A percentile compares a stretch with the other conserved stretches of the same genome.
phyloP scores from a whole-genome alignment of 164 flowering plant species.

The Stephania japonica region DNA sequence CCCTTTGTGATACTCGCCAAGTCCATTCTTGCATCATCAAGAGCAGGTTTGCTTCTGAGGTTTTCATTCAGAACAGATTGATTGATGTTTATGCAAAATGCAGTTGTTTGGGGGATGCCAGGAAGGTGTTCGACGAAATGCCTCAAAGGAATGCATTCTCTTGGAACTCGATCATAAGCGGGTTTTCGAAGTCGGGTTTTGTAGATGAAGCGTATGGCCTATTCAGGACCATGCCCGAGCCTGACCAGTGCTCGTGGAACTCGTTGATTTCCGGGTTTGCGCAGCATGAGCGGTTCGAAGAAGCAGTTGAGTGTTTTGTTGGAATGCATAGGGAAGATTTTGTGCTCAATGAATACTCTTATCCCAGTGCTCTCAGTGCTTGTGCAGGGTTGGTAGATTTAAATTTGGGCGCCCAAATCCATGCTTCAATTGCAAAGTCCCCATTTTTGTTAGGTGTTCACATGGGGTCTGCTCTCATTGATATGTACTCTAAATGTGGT shows the following conservation, averaged over 20 bases:
- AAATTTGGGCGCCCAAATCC: constrained; percentile 5
- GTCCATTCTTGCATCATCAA: constrained; percentile 7
- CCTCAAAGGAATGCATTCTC: neutral
- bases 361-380: constrained; percentile 8
- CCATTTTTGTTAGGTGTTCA: constrained; percentile 6
- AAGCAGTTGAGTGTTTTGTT: constrained; percentile 3
- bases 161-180: neutral
- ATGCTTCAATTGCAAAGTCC: constrained; percentile 9
- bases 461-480: constrained; percentile 9
- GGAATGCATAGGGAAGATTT: constrained; percentile 11
- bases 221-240: neutral
- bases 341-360: constrained; percentile 9
- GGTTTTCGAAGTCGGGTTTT: neutral
- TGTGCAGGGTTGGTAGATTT: constrained; percentile 4
- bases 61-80: constrained; percentile 4
- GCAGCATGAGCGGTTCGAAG: constrained; percentile 2
- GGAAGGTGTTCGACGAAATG: neutral
- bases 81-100: constrained; percentile 9
- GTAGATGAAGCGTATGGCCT: neutral
- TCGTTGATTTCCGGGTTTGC: constrained; percentile 13
- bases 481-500: constrained; percentile 10
- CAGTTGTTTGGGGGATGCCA: constrained; percentile 2
- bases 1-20: neutral
- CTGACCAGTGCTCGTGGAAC: constrained; percentile 11
- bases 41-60: constrained; percentile 2